Evolutionary conservation across 768 basidiomycete species (phyloP).

Genomic region (Lentinula guzmanii): DNA sequence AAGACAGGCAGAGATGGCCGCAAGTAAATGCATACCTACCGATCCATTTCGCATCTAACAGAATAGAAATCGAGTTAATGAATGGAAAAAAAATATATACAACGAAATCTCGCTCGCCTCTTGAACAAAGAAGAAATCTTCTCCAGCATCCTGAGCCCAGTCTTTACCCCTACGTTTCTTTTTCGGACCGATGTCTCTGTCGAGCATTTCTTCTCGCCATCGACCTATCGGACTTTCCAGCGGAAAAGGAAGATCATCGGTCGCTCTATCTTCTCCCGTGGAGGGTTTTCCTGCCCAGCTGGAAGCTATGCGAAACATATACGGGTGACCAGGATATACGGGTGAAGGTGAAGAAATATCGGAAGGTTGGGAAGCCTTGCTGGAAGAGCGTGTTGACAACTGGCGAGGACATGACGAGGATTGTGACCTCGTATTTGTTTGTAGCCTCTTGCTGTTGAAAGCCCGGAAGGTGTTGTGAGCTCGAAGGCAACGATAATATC

Average conservation of each 20-base stretch:
- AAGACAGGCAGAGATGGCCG: conserved; percentile 23
- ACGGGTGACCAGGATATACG: conserved; percentile 28
- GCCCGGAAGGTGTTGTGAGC: not conserved
- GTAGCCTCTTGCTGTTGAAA: not conserved
- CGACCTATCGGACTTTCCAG: conserved; percentile 49
- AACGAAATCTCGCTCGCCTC: conserved; percentile 39
- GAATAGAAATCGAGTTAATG: not conserved
- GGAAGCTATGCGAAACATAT: conserved; percentile 68
- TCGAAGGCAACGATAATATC: not conserved
- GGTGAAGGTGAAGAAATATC: not conserved
- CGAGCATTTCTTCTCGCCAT: conserved; percentile 67
- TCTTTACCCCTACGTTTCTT: conserved; percentile 37
- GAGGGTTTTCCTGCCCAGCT: conserved; percentile 74
- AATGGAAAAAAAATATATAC: not conserved
- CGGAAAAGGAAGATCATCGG: conserved; percentile 45
- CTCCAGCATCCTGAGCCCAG: conserved; percentile 35
- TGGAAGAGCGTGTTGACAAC: not conserved
- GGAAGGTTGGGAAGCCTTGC: not conserved
- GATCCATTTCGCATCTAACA: conserved; percentile 71
- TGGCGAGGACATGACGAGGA: not conserved
- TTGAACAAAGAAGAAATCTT: conserved; percentile 65
- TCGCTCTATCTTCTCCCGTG: conserved; percentile 22
- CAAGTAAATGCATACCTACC: conserved; percentile 49
- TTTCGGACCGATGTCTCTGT: conserved; percentile 31
- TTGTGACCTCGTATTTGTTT: not conserved